Evolutionary conservation across 2,329 filamentous ascomycete genomes (phyloP).

Genomic region (Leptographium lundbergii): DNA sequence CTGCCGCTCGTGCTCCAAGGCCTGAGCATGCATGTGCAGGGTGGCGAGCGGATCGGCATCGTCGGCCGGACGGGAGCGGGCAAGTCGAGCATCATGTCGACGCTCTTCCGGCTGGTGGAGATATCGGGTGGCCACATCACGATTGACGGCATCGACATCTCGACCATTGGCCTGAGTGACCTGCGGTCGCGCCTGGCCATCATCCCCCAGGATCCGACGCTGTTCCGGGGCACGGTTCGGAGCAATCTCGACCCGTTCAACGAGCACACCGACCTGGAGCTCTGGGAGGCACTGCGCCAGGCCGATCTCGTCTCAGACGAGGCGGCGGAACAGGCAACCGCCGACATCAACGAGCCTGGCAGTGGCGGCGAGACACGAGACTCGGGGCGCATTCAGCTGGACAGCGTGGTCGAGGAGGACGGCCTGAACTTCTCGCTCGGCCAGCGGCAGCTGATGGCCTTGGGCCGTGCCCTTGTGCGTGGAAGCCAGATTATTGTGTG

Average conservation of each 20-base stretch:
- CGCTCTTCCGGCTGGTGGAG: conserved; percentile 65
- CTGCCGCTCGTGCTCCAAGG: conserved; percentile 63
- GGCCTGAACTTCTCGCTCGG: conserved; percentile 93
- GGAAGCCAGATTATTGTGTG: conserved; percentile 87
- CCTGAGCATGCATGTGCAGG: conserved; percentile 56
- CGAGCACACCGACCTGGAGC: conserved; percentile 63
- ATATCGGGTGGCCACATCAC: conserved; percentile 48
- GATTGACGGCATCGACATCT: conserved; percentile 57
- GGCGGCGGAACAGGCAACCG: conserved; percentile 18
- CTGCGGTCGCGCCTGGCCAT: conserved; percentile 66
- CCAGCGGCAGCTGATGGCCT: conserved; percentile 88
- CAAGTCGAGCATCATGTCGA: conserved; percentile 74
- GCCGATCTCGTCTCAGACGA: conserved; percentile 50
- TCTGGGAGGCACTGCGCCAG: conserved; percentile 68
- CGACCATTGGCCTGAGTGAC: conserved; percentile 61
- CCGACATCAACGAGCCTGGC: background rate
- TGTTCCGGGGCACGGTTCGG: conserved; percentile 70
- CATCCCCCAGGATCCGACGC: conserved; percentile 73
- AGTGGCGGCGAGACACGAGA: background rate
- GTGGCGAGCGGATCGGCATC: conserved; percentile 69
- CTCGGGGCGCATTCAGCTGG: conserved; percentile 56
- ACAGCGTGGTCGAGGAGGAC: conserved; percentile 80
- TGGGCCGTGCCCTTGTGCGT: conserved; percentile 81
- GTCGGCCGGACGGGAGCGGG: conserved; percentile 73
- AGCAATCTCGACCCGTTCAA: conserved; percentile 71